Percentiles rank a stretch among this genome's conserved stretches.
Conservation (phyloP, 257 asterid genomes). For the Scutellaria barbata region DNA sequence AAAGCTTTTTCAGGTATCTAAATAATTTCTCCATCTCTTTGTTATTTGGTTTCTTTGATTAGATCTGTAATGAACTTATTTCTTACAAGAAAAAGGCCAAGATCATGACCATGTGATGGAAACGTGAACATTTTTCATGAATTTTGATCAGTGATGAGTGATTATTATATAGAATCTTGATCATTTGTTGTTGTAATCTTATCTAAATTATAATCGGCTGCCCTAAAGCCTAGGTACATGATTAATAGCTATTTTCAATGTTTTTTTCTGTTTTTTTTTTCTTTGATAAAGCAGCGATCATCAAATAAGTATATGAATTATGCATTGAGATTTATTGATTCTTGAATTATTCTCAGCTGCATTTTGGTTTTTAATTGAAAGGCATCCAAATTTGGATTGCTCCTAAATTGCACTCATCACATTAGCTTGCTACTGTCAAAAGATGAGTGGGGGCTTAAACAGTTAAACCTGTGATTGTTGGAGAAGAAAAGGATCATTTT, state of each 20-base stretch:
- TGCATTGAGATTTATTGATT: background rate
- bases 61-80: constrained; percentile 23
- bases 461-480: background rate
- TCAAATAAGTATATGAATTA: constrained; percentile 1
- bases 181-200: too few species aligned
- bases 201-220: too few species aligned
- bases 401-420: background rate
- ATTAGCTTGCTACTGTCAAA: background rate
- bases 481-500: background rate
- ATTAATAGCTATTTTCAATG: background rate
- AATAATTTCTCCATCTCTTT: background rate
- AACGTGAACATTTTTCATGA: background rate
- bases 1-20: constrained; percentile 76
- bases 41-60: background rate
- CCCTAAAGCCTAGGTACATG: too few species aligned
- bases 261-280: background rate
- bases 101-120: constrained; percentile 17
- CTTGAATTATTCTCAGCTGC: background rate
- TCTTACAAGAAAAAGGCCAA: background rate
- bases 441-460: constrained; percentile 6
- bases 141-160: background rate
- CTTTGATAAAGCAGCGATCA: background rate
- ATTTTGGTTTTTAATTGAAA: background rate
- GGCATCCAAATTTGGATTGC: background rate
- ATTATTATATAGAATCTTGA: background rate